Evolutionary conservation across 2,329 filamentous ascomycete genomes (phyloP).

Genomic region (Aspergillus novoparasiticus): DNA sequence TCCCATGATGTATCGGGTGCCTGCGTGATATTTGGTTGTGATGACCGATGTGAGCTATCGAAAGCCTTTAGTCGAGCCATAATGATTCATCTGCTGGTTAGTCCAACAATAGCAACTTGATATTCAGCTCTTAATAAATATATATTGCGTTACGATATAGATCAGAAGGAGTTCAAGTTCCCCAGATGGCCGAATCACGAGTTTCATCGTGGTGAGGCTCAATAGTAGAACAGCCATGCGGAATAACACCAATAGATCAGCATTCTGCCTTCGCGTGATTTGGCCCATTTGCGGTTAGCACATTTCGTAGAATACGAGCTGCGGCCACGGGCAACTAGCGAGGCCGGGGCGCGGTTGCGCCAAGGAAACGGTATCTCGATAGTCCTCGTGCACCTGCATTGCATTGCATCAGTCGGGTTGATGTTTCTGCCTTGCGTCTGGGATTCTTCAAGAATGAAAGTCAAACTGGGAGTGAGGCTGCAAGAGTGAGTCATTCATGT

Average conservation of each 20-base stretch:
- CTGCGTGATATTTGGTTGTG: slow-evolving; percentile 2
- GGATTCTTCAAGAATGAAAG: background rate
- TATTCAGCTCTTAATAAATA: background rate
- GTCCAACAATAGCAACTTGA: too few species aligned
- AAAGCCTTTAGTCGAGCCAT: background rate
- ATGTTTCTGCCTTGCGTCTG: background rate
- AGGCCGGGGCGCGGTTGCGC: background rate
- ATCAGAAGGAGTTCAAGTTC: background rate
- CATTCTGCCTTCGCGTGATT: background rate
- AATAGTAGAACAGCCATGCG: background rate
- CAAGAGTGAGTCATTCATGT: background rate
- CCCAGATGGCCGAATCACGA: background rate
- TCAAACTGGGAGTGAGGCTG: background rate
- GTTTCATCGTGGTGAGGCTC: background rate
- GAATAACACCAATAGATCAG: background rate
- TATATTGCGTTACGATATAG: background rate
- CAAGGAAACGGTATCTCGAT: background rate
- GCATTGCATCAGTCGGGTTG: background rate
- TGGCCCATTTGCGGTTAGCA: background rate
- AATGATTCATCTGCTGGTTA: background rate
- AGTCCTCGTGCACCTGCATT: background rate
- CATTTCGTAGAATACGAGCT: slow-evolving; percentile 1
- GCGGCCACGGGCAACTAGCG: background rate
- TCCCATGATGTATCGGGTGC: slow-evolving; percentile 8
- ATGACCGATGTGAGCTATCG: background rate